Conservation (phyloP, 257 asterid genomes). For the Anisodus acutangulus region DNA sequence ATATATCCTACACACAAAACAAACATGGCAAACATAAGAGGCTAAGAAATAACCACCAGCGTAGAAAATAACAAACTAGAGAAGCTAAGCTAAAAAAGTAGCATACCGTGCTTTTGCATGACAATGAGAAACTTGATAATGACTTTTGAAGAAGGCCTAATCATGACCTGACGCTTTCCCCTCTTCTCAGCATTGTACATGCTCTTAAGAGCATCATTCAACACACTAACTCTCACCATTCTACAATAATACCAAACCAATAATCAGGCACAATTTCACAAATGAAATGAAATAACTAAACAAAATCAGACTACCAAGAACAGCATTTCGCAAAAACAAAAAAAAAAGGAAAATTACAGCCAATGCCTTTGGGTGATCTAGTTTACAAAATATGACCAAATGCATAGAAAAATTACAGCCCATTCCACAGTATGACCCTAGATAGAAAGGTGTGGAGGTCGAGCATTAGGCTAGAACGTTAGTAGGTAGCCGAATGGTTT, state of each 20-base stretch:
- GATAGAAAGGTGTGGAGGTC: no score
- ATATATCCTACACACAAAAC: neutral
- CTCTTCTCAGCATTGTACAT: constrained; percentile 23
- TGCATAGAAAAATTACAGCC: no score
- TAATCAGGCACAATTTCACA: neutral
- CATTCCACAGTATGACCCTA: no score
- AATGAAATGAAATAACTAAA: no score
- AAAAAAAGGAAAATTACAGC: no score
- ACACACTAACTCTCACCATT: constrained; percentile 20
- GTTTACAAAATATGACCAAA: no score
- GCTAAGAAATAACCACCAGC: neutral
- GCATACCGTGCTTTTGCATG: constrained; percentile 13
- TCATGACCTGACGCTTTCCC: constrained; percentile 25
- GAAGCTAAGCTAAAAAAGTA: neutral
- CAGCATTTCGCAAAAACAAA: no score
- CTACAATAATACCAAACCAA: neutral
- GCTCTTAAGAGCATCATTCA: constrained; percentile 25
- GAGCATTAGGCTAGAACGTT: no score
- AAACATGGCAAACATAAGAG: no score
- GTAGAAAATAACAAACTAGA: neutral
- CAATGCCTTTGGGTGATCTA: no score
- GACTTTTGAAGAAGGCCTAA: constrained; percentile 19
- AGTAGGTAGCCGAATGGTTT: no score
- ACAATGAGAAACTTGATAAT: constrained; percentile 19
- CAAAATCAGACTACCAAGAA: no score